Conservation (phyloP, 2,329 filamentous ascomycete genomes). For the Colletotrichum orchidophilum region DNA sequence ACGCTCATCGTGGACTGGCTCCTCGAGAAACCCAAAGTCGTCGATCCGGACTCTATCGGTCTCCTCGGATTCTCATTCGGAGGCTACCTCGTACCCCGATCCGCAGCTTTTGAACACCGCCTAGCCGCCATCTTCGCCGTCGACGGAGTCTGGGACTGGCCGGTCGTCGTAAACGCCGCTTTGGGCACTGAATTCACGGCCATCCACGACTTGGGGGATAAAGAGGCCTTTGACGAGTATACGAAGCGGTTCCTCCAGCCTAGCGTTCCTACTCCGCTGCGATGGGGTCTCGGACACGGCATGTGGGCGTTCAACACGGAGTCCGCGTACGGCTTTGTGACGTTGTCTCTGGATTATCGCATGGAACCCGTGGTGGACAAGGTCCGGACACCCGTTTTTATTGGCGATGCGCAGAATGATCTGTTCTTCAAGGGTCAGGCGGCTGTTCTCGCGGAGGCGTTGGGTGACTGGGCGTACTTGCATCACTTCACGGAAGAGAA, state of each 20-base stretch:
- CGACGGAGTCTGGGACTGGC: constrained; percentile 48
- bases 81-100: constrained; percentile 40
- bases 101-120: constrained; percentile 54
- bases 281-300: neutral
- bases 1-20: neutral
- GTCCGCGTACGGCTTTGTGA: neutral
- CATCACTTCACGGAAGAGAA: neutral
- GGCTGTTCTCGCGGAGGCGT: neutral
- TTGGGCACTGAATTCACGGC: neutral
- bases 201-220: neutral
- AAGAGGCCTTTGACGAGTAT: neutral
- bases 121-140: constrained; percentile 49
- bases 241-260: neutral
- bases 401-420: neutral
- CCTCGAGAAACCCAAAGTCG: neutral
- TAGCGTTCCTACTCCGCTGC: neutral
- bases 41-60: neutral
- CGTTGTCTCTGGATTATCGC: neutral
- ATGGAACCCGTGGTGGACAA: neutral
- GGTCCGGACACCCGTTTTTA: neutral
- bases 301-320: neutral
- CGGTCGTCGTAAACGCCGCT: neutral
- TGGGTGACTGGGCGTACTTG: neutral
- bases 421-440: neutral
- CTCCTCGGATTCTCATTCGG: neutral